Evolutionary conservation across 129 eudicot species (phyloP).

Genomic region (Helichrysum umbraculigerum): DNA sequence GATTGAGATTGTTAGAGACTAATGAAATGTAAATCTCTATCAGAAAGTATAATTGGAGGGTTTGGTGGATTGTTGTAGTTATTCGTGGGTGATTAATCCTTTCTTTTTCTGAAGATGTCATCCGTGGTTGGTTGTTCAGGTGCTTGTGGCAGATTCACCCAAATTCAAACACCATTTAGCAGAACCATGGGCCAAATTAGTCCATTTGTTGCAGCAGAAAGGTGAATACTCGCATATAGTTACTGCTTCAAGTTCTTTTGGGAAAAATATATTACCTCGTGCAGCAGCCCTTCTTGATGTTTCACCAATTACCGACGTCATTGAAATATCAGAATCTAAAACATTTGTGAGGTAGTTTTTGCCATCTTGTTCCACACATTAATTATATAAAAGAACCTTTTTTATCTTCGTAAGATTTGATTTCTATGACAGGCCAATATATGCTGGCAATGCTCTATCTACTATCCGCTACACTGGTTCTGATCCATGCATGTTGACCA

Average conservation of each 20-base stretch:
- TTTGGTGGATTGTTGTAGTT: background rate
- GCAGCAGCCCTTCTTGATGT: conserved; percentile 97
- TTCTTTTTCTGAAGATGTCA: background rate
- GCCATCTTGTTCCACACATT: background rate
- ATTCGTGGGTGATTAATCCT: background rate
- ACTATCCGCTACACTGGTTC: conserved; percentile 84
- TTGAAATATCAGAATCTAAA: conserved; percentile 55
- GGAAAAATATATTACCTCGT: conserved; percentile 91
- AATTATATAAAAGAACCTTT: background rate
- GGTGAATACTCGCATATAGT: conserved; percentile 74
- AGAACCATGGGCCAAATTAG: conserved; percentile 86
- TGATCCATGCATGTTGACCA: conserved; percentile 80
- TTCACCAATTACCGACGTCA: conserved; percentile 88
- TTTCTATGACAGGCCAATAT: conserved; percentile 71
- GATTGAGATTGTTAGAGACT: no score
- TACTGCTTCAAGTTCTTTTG: conserved; percentile 84
- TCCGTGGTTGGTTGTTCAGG: conserved; percentile 42
- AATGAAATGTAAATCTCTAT: no score
- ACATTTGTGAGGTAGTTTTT: conserved; percentile 68
- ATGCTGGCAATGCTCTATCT: conserved; percentile 96
- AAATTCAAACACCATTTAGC: conserved; percentile 69
- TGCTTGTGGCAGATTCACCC: conserved; percentile 83
- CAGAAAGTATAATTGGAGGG: background rate
- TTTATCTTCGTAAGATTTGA: background rate
- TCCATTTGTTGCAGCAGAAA: conserved; percentile 68